These are phyloP conservation scores for Pezicula neosporulosa DNA, from an alignment of 2,329 filamentous ascomycete species.

Conservation along the genomic window DNA sequence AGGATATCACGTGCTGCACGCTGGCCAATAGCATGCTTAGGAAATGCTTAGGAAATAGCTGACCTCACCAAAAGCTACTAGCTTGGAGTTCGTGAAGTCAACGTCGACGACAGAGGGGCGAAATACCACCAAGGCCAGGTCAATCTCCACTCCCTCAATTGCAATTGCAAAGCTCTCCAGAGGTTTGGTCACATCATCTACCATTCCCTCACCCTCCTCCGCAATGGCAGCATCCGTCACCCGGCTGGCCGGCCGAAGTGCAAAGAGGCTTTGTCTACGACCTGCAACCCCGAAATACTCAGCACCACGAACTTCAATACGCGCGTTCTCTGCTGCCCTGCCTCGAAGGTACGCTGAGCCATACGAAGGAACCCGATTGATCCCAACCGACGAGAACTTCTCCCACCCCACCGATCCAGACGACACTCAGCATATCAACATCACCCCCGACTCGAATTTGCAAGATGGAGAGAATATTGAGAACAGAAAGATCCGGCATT, in stretches of 20 bases:
- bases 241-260: constrained; percentile 68
- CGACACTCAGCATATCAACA: constrained; percentile 27
- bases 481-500: constrained; percentile 90
- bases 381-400: constrained; percentile 60
- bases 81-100: neutral
- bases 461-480: constrained; percentile 41
- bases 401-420: constrained; percentile 42
- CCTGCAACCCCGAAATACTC: constrained; percentile 29
- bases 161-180: constrained; percentile 13
- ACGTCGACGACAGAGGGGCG: neutral
- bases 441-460: constrained; percentile 33
- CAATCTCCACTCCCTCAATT: constrained; percentile 11
- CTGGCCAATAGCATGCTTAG: neutral
- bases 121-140: neutral
- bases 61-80: neutral
- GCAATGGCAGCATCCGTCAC: constrained; percentile 71
- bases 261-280: constrained; percentile 62
- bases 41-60: neutral
- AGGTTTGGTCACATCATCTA: constrained; percentile 18
- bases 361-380: constrained; percentile 46
- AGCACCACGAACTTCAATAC: constrained; percentile 35
- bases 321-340: constrained; percentile 64
- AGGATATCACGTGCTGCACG: too few species aligned
- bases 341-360: constrained; percentile 61
- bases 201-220: constrained; percentile 20